Evolutionary conservation across 768 basidiomycete species (phyloP).

Genomic region (Butyriboletus loyo): DNA sequence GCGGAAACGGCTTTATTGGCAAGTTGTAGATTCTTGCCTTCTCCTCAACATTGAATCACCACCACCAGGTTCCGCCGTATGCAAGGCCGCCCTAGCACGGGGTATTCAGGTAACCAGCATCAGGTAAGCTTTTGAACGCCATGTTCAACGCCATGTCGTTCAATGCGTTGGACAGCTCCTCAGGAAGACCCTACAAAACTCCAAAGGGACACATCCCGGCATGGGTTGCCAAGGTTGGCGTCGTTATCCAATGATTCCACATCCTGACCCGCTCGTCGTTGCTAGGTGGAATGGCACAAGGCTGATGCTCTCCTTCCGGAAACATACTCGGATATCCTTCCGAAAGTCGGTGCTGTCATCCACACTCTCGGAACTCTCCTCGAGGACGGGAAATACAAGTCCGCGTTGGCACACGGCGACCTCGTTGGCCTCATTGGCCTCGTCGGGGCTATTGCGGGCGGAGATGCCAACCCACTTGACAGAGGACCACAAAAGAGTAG

Average conservation of each 20-base stretch:
- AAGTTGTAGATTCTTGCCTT: constrained; percentile 8
- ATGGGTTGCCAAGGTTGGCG: constrained; percentile 73
- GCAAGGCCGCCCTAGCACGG: constrained; percentile 77
- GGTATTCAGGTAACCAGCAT: constrained; percentile 89
- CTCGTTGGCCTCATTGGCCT: constrained; percentile 50
- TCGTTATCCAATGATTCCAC: not conserved
- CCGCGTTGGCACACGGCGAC: constrained; percentile 58
- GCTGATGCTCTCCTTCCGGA: constrained; percentile 80
- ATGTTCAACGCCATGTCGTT: not conserved
- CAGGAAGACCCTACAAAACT: constrained; percentile 80
- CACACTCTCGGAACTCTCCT: constrained; percentile 92
- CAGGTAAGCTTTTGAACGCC: constrained; percentile 46
- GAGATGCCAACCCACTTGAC: constrained; percentile 58
- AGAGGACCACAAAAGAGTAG: constrained; percentile 39
- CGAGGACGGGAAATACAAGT: constrained; percentile 80
- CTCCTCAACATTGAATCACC: constrained; percentile 1
- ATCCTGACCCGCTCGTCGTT: constrained; percentile 5
- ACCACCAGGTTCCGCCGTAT: constrained; percentile 82
- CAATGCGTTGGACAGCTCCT: constrained; percentile 53
- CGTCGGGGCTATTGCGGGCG: constrained; percentile 44
- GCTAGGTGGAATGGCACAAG: constrained; percentile 82
- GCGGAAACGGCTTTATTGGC: constrained; percentile 99
- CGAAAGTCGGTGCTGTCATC: constrained; percentile 72
- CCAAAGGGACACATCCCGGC: constrained; percentile 88
- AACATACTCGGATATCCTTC: constrained; percentile 67